Percentiles rank a stretch among this genome's conserved stretches.
phyloP scores from a whole-genome alignment of 306 rosid genomes.

The Notholithocarpus densiflorus region DNA sequence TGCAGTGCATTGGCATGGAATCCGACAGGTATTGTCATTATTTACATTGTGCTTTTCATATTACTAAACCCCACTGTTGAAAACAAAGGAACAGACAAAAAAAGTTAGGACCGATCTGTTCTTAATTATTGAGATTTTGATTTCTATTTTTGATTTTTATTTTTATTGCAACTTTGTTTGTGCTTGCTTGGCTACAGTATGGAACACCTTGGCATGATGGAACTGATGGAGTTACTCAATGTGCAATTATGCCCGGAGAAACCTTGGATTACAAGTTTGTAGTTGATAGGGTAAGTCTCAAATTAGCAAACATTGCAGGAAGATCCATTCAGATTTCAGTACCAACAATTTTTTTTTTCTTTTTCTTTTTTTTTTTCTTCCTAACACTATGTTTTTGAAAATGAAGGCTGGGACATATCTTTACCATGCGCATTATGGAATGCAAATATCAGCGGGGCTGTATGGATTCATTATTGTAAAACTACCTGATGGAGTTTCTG shows the following conservation, averaged over 20 bases:
- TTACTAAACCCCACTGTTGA: too few relatives aligned
- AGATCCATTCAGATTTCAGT: background rate
- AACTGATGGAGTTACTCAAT: slow-evolving; percentile 52
- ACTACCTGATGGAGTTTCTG: slow-evolving; percentile 42
- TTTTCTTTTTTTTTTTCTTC: background rate
- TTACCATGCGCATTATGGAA: slow-evolving; percentile 61
- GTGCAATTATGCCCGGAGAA: slow-evolving; percentile 53
- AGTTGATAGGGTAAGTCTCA: slow-evolving; percentile 43
- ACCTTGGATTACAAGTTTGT: slow-evolving; percentile 48
- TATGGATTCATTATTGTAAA: slow-evolving; percentile 42
- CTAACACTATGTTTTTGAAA: background rate
- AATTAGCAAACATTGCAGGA: background rate
- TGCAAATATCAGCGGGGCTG: slow-evolving; percentile 55
- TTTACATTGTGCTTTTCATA: background rate
- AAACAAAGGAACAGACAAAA: too few relatives aligned
- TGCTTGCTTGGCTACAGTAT: slow-evolving; percentile 20
- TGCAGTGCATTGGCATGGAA: slow-evolving; percentile 64
- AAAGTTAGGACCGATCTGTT: too few relatives aligned
- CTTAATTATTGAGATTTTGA: background rate
- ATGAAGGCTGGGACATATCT: slow-evolving; percentile 50
- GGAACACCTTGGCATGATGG: slow-evolving; percentile 66
- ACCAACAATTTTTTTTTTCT: background rate
- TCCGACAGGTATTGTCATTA: slow-evolving; percentile 35
- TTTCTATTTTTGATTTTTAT: background rate
- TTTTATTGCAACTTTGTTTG: background rate